Evolutionary conservation across 2,329 filamentous ascomycete genomes (phyloP), one percentile per base, ranked within the genome.

Genomic region (Microdochium bolleyi): DNA sequence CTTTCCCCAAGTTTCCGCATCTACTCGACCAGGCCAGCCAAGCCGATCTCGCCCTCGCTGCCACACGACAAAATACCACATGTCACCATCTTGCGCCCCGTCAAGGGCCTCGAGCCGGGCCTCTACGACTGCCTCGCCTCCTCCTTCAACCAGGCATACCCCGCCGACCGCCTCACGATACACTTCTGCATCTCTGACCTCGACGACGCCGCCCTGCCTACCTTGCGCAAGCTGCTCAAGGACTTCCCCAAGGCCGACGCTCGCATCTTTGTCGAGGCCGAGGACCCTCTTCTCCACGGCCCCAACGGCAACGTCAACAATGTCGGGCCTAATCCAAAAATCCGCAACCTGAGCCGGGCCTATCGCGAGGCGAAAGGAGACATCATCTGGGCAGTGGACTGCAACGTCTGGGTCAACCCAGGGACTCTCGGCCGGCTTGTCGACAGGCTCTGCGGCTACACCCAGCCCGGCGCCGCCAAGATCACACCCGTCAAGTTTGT

Each of bases 311-410:
- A 76, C 49, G 62, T 70, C 50, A 70, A 78, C 56, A 78, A 82
- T 53, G 77, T 97, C 53, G 95, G 95, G 0, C 94, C 94, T 1
- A 99, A 99, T 64, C 94, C 94, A n/a, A 99, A 99, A 74, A 95
- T 99, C 61, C 80, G 94, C 50, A 99, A 99, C 67, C 89, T 97
- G 77, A 96, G 92, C 66, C 82, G 90, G 46, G 92, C 90, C 2
- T 99, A 96, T 65, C 77, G 91, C 25, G 92, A 97, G 64, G 89
- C 91, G 1, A 85, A 86, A 57, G 87, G 88, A 1, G 91, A 96
- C 64, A 79, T 97, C 24, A 78, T 99, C 22, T 99, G 94, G 94
- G 85, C 96, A 50, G 80, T 95, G 21, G 94, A 99, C 70, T 96
- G 92, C 73, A 99, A 99, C 64, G 84, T 99, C 51, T 99, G 95